Conservation (phyloP, 2,329 filamentous ascomycete genomes). For the Pyrenochaeta sp. region DNA sequence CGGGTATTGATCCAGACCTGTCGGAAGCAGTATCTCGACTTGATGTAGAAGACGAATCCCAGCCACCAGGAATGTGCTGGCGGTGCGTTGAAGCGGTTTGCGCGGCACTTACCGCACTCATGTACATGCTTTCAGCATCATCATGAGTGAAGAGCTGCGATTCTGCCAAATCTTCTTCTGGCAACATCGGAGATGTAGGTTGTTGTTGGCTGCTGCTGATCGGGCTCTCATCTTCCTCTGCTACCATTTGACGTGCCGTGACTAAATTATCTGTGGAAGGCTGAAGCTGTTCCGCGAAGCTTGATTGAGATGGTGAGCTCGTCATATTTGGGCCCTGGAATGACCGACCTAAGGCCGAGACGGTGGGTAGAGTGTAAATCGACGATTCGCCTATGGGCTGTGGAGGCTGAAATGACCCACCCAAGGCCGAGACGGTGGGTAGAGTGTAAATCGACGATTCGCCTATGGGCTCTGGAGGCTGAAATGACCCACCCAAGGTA, state of each 20-base stretch:
- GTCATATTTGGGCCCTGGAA: slow-evolving; percentile 15
- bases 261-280: slow-evolving; percentile 21
- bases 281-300: slow-evolving; percentile 6
- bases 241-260: slow-evolving; percentile 18
- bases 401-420: slow-evolving; percentile 23
- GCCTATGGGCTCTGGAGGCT: slow-evolving; percentile 21
- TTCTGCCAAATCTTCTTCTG: slow-evolving; percentile 41
- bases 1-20: slow-evolving; percentile 35
- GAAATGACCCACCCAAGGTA: slow-evolving; percentile 29
- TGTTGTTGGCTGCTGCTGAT: slow-evolving; percentile 5
- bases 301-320: slow-evolving; percentile 18
- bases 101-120: slow-evolving; percentile 69
- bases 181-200: slow-evolving; percentile 10
- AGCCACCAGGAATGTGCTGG: slow-evolving; percentile 52
- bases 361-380: slow-evolving; percentile 28
- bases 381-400: slow-evolving; percentile 26
- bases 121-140: slow-evolving; percentile 86
- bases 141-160: slow-evolving; percentile 80
- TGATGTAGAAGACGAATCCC: slow-evolving; percentile 49
- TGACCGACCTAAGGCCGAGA: slow-evolving; percentile 32
- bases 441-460: slow-evolving; percentile 26
- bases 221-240: slow-evolving; percentile 10
- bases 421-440: slow-evolving; percentile 37
- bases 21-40: slow-evolving; percentile 40
- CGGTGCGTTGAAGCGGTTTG: slow-evolving; percentile 28